Conservation (phyloP, 2,329 filamentous ascomycete species). For the Penicillium sp. region DNA sequence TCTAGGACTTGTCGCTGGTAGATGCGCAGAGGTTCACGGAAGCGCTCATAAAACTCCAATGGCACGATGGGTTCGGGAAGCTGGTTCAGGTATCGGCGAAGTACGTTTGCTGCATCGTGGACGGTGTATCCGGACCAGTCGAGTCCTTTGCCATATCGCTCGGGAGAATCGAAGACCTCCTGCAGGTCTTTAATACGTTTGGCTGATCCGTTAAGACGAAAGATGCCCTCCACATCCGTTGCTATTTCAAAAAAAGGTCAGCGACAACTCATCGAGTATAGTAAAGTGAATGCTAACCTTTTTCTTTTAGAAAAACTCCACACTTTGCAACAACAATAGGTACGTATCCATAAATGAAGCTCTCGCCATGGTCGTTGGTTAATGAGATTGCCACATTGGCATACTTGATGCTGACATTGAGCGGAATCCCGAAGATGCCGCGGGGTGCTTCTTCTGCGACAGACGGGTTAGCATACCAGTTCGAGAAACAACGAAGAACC, state of each 20-base stretch:
- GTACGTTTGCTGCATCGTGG: constrained; percentile 94
- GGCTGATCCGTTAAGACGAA: constrained; percentile 90
- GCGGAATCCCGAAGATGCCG: constrained; percentile 91
- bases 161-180: constrained; percentile 86
- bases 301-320: constrained; percentile 95
- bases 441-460: constrained; percentile 46
- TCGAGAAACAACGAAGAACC: neutral
- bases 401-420: constrained; percentile 93
- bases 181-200: constrained; percentile 98
- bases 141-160: constrained; percentile 92
- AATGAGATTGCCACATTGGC: constrained; percentile 98
- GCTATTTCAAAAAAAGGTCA: constrained; percentile 56
- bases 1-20: constrained; percentile 70
- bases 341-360: constrained; percentile 97
- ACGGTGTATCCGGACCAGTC: constrained; percentile 98
- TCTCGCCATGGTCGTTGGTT: constrained; percentile 86
- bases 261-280: constrained; percentile 10
- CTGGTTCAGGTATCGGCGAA: constrained; percentile 92
- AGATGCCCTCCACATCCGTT: constrained; percentile 93
- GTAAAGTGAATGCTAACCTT: constrained; percentile 63
- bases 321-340: constrained; percentile 98
- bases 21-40: constrained; percentile 75
- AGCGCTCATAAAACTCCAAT: constrained; percentile 86
- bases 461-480: constrained; percentile 13
- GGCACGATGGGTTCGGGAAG: constrained; percentile 96